A percentile compares a stretch with the other conserved stretches of the same genome.
Conservation (phyloP, 495 filamentous ascomycete species). For the Neurospora africana region DNA sequence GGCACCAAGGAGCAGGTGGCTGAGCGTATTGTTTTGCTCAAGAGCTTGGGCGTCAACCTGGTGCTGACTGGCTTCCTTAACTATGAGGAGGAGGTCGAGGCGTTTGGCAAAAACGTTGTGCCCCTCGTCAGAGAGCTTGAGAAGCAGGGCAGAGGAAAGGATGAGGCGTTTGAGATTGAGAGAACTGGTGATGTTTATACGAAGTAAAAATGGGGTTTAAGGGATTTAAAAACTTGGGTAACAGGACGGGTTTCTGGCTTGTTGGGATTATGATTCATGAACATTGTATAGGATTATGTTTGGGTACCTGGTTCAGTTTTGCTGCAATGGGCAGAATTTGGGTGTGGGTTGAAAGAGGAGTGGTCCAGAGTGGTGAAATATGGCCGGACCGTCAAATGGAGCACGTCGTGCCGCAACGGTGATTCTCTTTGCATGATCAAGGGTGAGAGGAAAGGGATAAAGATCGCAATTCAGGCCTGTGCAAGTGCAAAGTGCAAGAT, state of each 20-base stretch:
- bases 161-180: constrained; percentile 30
- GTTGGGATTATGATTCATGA: background rate
- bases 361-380: background rate
- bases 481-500: background rate
- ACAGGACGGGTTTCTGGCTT: background rate
- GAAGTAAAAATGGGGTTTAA: background rate
- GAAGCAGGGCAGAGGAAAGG: constrained; percentile 33
- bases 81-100: constrained; percentile 38
- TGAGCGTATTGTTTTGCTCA: constrained; percentile 36
- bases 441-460: background rate
- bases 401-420: background rate
- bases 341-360: background rate
- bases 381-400: background rate
- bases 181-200: constrained; percentile 32
- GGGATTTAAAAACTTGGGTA: background rate
- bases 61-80: constrained; percentile 35
- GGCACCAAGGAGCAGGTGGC: constrained; percentile 39
- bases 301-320: background rate
- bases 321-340: background rate
- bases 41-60: constrained; percentile 34
- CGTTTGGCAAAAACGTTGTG: constrained; percentile 34
- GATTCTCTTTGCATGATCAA: background rate
- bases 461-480: background rate
- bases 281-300: background rate
- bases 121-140: constrained; percentile 34